Evolutionary conservation across 768 basidiomycete species (phyloP).

Genomic region (Brasilioporus rufonigricans): DNA sequence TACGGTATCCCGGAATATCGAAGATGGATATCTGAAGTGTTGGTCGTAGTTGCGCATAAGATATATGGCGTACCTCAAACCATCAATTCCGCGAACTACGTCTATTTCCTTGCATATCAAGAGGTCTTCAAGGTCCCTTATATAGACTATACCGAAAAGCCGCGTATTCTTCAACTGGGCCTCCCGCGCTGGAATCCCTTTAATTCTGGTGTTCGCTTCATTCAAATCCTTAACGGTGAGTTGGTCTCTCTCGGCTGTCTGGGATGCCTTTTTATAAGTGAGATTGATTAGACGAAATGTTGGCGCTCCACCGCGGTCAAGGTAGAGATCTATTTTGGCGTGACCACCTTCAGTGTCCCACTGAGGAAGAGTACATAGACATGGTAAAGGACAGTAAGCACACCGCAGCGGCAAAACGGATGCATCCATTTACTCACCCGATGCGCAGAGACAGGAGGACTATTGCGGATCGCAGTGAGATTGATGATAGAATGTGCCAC

Average conservation of each 20-base stretch:
- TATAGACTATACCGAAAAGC: slow-evolving; percentile 5
- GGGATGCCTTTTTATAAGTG: neutral
- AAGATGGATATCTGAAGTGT: neutral
- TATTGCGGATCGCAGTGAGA: slow-evolving; percentile 87
- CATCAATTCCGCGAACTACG: slow-evolving; percentile 96
- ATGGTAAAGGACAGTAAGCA: slow-evolving; percentile 94
- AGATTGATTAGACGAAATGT: slow-evolving; percentile 51
- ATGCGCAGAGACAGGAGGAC: slow-evolving; percentile 83
- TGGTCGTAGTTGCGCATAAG: slow-evolving; percentile 80
- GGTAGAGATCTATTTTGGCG: slow-evolving; percentile 93
- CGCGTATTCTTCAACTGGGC: slow-evolving; percentile 39
- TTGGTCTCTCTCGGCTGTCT: neutral
- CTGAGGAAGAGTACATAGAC: slow-evolving; percentile 88
- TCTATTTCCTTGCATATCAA: slow-evolving; percentile 91
- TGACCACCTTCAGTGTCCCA: slow-evolving; percentile 85
- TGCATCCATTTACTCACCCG: neutral
- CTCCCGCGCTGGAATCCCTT: neutral
- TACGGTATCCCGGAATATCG: slow-evolving; percentile 23
- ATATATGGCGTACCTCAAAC: slow-evolving; percentile 97
- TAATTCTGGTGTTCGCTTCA: slow-evolving; percentile 45
- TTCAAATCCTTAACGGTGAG: slow-evolving; percentile 74
- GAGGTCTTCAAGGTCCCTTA: slow-evolving; percentile 54
- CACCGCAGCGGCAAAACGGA: neutral
- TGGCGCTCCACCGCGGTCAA: slow-evolving; percentile 90
- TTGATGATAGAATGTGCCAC: slow-evolving; percentile 91